Percentiles rank a stretch among this genome's conserved stretches.
Conservation (phyloP, 129 eudicot species). For the Helianthus tuberosus region DNA sequence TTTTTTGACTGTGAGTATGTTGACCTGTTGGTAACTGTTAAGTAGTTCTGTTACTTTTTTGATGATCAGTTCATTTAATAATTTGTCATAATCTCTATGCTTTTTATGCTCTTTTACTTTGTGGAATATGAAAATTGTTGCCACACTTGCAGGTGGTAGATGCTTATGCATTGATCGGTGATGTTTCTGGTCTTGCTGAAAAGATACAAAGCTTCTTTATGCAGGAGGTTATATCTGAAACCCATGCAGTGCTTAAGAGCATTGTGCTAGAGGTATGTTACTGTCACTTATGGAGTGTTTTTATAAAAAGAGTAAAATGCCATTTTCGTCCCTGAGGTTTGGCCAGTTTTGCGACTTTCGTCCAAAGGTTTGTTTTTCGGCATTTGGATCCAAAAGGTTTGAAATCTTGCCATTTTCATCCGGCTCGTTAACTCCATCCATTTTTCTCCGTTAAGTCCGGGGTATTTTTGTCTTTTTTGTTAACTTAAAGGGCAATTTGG, state of each 20-base stretch:
- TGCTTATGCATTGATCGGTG: constrained; percentile 98
- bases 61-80: neutral
- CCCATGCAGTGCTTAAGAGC: constrained; percentile 74
- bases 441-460: too few relatives aligned
- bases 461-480: too few relatives aligned
- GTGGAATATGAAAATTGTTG: constrained; percentile 11
- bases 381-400: too few relatives aligned
- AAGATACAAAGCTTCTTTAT: constrained; percentile 96
- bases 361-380: too few relatives aligned
- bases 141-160: constrained; percentile 77
- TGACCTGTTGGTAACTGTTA: constrained; percentile 23
- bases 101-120: constrained; percentile 27
- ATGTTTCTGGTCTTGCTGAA: constrained; percentile 96
- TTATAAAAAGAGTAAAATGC: neutral
- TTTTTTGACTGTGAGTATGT: constrained; percentile 79
- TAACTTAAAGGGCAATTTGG: too few relatives aligned
- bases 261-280: constrained; percentile 66
- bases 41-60: constrained; percentile 19
- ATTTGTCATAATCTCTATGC: constrained; percentile 13
- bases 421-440: too few relatives aligned
- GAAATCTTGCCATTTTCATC: too few relatives aligned
- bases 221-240: constrained; percentile 97
- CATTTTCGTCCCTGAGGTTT: too few relatives aligned
- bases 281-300: neutral
- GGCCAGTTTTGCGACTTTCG: too few relatives aligned